phyloP scores from a whole-genome alignment of 1,284 basidiomycete species.

The Cutaneotrichosporon spelunceum region DNA sequence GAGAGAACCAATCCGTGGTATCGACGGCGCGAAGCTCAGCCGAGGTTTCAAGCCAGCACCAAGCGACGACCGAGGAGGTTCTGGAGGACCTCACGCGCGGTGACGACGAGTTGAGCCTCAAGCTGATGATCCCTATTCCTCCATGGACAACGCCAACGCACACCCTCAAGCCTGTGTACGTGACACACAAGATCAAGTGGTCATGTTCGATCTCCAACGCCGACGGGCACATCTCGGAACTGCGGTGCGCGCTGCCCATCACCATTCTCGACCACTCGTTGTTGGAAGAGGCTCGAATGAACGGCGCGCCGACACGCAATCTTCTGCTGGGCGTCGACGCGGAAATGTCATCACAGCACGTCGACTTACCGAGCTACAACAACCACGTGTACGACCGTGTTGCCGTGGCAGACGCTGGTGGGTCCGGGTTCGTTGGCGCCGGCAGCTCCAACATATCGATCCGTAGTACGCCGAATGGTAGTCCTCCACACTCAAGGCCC shows the following conservation, averaged over 20 bases:
- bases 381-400: constrained; percentile 85
- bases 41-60: background rate
- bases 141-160: constrained; percentile 61
- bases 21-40: constrained; percentile 7
- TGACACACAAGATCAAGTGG: constrained; percentile 64
- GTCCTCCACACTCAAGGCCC: constrained; percentile 39
- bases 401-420: constrained; percentile 62
- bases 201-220: constrained; percentile 67
- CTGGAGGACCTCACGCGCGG: constrained; percentile 37
- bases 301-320: constrained; percentile 68
- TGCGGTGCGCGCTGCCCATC: constrained; percentile 84
- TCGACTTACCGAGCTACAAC: constrained; percentile 77
- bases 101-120: constrained; percentile 55
- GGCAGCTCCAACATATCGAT: constrained; percentile 24
- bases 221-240: constrained; percentile 85
- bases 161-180: constrained; percentile 60
- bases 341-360: constrained; percentile 57
- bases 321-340: constrained; percentile 58
- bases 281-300: constrained; percentile 67
- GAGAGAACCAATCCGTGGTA: background rate
- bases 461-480: constrained; percentile 17
- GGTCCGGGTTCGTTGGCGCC: constrained; percentile 27
- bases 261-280: constrained; percentile 71
- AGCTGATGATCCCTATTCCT: constrained; percentile 53
- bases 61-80: constrained; percentile 1